Evolutionary conservation across 768 basidiomycete genomes (phyloP).

Genomic region (Amanita fuliginea): DNA sequence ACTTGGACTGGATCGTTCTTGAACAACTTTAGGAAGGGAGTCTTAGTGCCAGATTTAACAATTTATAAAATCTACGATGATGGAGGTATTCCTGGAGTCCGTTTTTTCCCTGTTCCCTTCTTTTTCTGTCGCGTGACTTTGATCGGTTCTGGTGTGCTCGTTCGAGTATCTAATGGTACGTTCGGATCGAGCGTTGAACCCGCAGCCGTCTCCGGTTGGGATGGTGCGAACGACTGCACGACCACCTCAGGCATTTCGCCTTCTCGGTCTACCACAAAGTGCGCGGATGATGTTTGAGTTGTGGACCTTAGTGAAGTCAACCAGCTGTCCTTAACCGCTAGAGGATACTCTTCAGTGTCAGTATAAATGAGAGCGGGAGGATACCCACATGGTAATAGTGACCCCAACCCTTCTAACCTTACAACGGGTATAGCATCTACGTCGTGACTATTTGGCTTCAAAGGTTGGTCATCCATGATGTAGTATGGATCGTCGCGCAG

Average conservation of each 20-base stretch:
- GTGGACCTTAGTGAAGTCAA: constrained; percentile 35
- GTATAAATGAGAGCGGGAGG: not conserved
- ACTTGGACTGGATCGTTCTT: not conserved
- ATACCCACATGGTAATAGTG: constrained; percentile 23
- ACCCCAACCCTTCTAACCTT: constrained; percentile 60
- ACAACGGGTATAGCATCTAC: constrained; percentile 92
- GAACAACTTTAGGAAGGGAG: not conserved
- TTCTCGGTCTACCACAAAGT: constrained; percentile 58
- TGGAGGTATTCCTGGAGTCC: constrained; percentile 22
- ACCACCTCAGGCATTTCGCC: constrained; percentile 75
- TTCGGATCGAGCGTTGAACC: constrained; percentile 29
- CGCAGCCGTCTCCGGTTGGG: constrained; percentile 16
- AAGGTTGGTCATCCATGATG: constrained; percentile 53
- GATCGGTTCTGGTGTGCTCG: constrained; percentile 57
- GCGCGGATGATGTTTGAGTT: constrained; percentile 27
- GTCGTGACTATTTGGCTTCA: constrained; percentile 37
- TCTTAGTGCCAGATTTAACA: not conserved
- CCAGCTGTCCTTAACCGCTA: constrained; percentile 22
- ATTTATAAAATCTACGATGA: not conserved
- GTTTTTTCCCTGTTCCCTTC: constrained; percentile 51
- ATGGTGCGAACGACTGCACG: constrained; percentile 1
- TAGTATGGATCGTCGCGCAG: constrained; percentile 88
- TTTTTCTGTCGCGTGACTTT: constrained; percentile 70
- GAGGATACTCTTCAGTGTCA: not conserved
- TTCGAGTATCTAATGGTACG: constrained; percentile 31